A percentile compares a stretch with the other conserved stretches of the same genome.
These are phyloP conservation scores for Colletotrichum sp. DNA, from an alignment of 2,329 filamentous ascomycete genomes.

Conservation along the genomic window DNA sequence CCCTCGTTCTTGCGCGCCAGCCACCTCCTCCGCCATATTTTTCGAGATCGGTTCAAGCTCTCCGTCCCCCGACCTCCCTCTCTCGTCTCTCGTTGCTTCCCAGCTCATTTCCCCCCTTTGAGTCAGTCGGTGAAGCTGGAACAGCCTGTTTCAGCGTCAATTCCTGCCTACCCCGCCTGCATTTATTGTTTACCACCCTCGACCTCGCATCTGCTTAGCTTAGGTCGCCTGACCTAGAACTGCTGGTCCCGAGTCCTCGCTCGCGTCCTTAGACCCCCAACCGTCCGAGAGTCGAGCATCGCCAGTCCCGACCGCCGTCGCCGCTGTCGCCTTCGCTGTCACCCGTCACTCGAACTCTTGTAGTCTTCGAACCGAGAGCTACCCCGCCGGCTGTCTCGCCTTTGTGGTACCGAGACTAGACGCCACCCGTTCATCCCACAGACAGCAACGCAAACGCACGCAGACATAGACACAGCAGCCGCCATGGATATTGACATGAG, in stretches of 20 bases:
- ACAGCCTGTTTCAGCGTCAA: constrained; percentile 18
- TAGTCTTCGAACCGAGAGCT: neutral
- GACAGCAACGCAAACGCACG: neutral
- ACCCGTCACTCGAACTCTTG: neutral
- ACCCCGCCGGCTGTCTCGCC: constrained; percentile 6
- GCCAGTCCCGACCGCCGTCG: neutral
- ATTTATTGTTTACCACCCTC: constrained; percentile 15
- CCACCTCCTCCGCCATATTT: constrained; percentile 1
- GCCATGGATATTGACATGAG: constrained; percentile 73
- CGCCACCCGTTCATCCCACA: constrained; percentile 11
- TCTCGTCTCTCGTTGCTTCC: constrained; percentile 6
- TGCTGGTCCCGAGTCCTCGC: neutral
- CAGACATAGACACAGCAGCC: neutral
- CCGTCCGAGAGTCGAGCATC: neutral
- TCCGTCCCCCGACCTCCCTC: neutral
- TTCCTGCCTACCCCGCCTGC: constrained; percentile 20
- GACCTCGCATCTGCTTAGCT: neutral
- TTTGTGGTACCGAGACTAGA: constrained; percentile 15
- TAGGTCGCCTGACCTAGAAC: constrained; percentile 15
- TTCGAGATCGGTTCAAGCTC: neutral
- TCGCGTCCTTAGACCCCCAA: constrained; percentile 2
- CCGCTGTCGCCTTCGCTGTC: neutral
- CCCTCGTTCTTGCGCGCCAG: constrained; percentile 19
- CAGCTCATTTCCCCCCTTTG: neutral
- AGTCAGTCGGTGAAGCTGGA: constrained; percentile 14